Percentiles rank a stretch among this genome's conserved stretches.
These are phyloP conservation scores for Daedaleopsis sinensis DNA, from an alignment of 768 basidiomycete genomes.

Conservation along the genomic window DNA sequence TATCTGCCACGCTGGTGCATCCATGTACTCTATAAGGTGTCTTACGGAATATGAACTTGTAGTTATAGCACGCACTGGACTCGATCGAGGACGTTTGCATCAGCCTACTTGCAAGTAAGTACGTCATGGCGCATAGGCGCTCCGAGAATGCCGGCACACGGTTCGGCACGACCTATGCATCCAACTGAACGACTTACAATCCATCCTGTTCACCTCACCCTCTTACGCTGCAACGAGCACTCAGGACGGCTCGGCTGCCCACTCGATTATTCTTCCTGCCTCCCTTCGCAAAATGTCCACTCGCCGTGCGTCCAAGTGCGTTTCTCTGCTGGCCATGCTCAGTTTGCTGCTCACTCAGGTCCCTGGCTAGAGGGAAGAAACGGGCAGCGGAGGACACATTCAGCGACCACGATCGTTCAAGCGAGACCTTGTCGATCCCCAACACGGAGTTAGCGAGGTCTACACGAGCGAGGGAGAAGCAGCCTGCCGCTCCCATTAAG, in stretches of 20 bases:
- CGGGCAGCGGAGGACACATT: slow-evolving; percentile 39
- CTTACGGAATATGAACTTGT: too few relatives aligned
- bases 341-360: not conserved
- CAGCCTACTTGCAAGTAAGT: too few relatives aligned
- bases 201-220: slow-evolving; percentile 25
- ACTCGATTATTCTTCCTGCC: slow-evolving; percentile 24
- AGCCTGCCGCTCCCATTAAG: slow-evolving; percentile 39
- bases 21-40: not conserved
- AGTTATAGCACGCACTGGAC: too few relatives aligned
- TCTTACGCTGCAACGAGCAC: not conserved
- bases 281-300: slow-evolving; percentile 15
- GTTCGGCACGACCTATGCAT: slow-evolving; percentile 8
- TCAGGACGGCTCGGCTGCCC: not conserved
- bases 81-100: too few relatives aligned
- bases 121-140: not conserved
- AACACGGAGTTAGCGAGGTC: slow-evolving; percentile 33
- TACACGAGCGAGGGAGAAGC: slow-evolving; percentile 13
- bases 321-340: slow-evolving; percentile 6
- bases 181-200: slow-evolving; percentile 20
- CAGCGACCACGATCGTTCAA: slow-evolving; percentile 28
- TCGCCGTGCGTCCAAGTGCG: slow-evolving; percentile 31
- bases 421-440: slow-evolving; percentile 38
- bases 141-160: slow-evolving; percentile 7
- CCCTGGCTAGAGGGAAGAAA: slow-evolving; percentile 49
- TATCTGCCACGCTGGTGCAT: not conserved